phyloP scores from a whole-genome alignment of 306 rosid genomes.

The Inga leiocalycina region DNA sequence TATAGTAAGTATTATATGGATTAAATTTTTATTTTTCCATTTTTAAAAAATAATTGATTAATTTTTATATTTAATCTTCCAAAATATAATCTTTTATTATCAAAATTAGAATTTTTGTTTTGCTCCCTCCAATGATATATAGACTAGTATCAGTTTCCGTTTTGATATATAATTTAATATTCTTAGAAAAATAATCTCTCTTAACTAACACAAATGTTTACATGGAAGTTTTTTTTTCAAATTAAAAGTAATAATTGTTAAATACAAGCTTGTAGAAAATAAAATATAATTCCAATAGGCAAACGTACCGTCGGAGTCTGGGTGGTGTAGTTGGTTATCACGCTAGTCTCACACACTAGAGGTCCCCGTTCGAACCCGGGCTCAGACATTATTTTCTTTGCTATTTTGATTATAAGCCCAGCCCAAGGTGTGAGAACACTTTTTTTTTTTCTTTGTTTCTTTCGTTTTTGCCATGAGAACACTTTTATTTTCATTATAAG shows the following conservation, averaged over 20 bases:
- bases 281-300: background rate
- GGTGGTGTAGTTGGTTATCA: constrained; percentile 50
- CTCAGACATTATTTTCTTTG: constrained; percentile 7
- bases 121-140: background rate
- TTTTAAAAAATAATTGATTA: too few relatives aligned
- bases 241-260: too few relatives aligned
- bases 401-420: too few relatives aligned
- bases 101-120: background rate
- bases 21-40: too few relatives aligned
- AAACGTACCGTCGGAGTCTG: background rate
- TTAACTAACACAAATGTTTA: background rate
- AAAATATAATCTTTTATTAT: too few relatives aligned
- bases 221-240: background rate
- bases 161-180: background rate
- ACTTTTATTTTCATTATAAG: too few relatives aligned
- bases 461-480: too few relatives aligned
- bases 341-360: constrained; percentile 47
- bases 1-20: too few relatives aligned
- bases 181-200: background rate
- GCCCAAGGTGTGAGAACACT: too few relatives aligned
- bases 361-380: constrained; percentile 48
- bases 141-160: background rate
- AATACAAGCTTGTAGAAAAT: too few relatives aligned
- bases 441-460: too few relatives aligned
- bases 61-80: too few relatives aligned